Conservation (phyloP, 2,329 filamentous ascomycete genomes). For the Pestalotiopsis sp. region DNA sequence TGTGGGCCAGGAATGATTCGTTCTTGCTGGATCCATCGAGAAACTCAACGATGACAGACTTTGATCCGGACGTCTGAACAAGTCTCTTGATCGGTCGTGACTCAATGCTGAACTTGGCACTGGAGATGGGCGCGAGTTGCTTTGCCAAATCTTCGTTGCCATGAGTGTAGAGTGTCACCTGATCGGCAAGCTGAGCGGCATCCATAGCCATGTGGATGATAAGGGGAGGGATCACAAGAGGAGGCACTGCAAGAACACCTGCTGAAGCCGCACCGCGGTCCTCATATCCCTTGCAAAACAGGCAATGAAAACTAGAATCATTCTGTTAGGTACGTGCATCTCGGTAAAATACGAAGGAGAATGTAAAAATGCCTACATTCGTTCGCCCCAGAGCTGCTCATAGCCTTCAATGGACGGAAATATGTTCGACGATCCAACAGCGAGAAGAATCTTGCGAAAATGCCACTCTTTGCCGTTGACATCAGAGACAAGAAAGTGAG, state of each 20-base stretch:
- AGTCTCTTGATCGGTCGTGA: neutral
- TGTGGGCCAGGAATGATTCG: constrained; percentile 26
- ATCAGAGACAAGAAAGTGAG: constrained; percentile 37
- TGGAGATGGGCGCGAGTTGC: constrained; percentile 13
- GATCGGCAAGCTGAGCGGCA: constrained; percentile 20
- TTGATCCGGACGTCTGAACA: neutral
- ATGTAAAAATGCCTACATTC: constrained; percentile 43
- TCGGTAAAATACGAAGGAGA: neutral
- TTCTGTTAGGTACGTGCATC: constrained; percentile 6
- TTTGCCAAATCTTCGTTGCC: constrained; percentile 19
- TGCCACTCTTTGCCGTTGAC: constrained; percentile 42
- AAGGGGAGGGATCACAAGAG: constrained; percentile 12
- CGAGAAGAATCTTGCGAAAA: constrained; percentile 58
- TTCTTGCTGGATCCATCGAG: constrained; percentile 19
- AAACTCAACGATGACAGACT: constrained; percentile 22
- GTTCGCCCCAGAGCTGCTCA: constrained; percentile 54
- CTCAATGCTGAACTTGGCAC: neutral
- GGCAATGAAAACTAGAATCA: constrained; percentile 53
- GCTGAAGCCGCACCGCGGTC: constrained; percentile 44
- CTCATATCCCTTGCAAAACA: constrained; percentile 64
- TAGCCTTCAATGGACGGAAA: constrained; percentile 56
- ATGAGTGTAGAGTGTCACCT: constrained; percentile 26
- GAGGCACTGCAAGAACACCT: constrained; percentile 12
- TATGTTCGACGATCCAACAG: constrained; percentile 55
- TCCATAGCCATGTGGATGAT: constrained; percentile 21